Percentiles rank a stretch among this genome's conserved stretches.
Evolutionary conservation across 306 rosid species (phyloP).

Genomic region (Quercus parvula): DNA sequence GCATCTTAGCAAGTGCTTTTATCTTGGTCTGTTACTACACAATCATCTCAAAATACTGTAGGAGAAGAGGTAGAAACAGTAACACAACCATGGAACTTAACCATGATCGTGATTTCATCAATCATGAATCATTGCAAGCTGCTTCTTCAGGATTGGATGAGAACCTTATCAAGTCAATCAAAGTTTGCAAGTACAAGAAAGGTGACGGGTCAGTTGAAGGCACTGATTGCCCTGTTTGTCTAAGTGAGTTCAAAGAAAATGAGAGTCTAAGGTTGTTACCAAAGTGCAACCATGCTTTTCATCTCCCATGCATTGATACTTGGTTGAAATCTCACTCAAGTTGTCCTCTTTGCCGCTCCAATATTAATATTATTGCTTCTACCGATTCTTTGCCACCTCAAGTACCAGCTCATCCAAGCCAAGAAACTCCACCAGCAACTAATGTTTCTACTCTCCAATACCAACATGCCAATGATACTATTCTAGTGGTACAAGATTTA

Average conservation of each 20-base stretch:
- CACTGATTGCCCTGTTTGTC: conserved; percentile 72
- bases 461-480: conserved; percentile 35
- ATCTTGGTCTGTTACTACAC: conserved; percentile 60
- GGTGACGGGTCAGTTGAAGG: conserved; percentile 50
- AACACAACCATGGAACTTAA: not conserved
- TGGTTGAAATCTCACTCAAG: conserved; percentile 72
- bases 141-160: conserved; percentile 52
- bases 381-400: conserved; percentile 5
- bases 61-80: conserved; percentile 15
- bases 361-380: conserved; percentile 11
- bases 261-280: conserved; percentile 68
- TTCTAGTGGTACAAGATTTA: conserved; percentile 36
- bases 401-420: not conserved
- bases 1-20: conserved; percentile 62
- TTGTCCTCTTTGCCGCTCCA: conserved; percentile 76
- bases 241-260: conserved; percentile 68
- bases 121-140: conserved; percentile 24
- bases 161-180: conserved; percentile 51
- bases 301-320: conserved; percentile 73
- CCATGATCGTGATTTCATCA: not conserved
- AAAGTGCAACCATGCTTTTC: conserved; percentile 75
- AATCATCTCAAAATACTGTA: conserved; percentile 55
- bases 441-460: conserved; percentile 32
- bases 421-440: conserved; percentile 13
- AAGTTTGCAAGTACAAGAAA: conserved; percentile 49